Percentiles rank a stretch among this genome's conserved stretches.
Evolutionary conservation across 1,284 basidiomycete species (phyloP).

Genomic region (Malassezia pachydermatis): DNA sequence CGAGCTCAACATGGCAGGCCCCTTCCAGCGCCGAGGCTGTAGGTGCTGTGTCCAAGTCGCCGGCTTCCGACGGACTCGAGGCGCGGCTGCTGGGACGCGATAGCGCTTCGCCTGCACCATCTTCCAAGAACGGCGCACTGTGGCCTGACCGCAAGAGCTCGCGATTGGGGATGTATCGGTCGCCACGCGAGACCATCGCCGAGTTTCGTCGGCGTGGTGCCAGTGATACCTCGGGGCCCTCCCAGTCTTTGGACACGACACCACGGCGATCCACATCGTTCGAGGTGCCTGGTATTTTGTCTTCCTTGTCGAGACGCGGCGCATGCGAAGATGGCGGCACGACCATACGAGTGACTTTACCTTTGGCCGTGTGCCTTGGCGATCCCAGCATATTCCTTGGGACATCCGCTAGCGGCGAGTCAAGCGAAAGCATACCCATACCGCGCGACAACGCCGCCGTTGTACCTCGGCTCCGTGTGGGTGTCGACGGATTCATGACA

Average conservation of each 20-base stretch:
- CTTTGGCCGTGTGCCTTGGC: conserved; percentile 15
- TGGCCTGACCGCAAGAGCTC: conserved; percentile 28
- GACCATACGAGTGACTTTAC: neutral
- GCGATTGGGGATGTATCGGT: conserved; percentile 42
- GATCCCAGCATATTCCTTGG: conserved; percentile 23
- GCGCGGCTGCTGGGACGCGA: neutral
- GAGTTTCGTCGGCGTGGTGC: conserved; percentile 22
- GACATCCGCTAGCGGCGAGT: conserved; percentile 30
- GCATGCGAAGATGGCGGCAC: too few species aligned
- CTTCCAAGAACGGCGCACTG: conserved; percentile 21
- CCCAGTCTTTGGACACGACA: conserved; percentile 33
- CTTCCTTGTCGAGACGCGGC: conserved; percentile 23
- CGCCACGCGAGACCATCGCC: conserved; percentile 30
- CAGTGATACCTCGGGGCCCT: conserved; percentile 22
- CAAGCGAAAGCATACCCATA: conserved; percentile 15
- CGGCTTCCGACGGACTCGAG: conserved; percentile 2
- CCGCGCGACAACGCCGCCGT: conserved; percentile 5
- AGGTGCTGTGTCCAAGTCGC: conserved; percentile 25
- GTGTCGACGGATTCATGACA: conserved; percentile 14
- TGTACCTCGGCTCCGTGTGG: conserved; percentile 9
- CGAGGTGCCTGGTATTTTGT: conserved; percentile 18
- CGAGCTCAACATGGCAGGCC: conserved; percentile 45
- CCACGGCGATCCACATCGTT: conserved; percentile 21
- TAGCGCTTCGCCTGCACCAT: conserved; percentile 31
- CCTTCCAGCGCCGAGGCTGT: conserved; percentile 29